Conservation (phyloP, 805 yeast genomes). For the Ogataea allantospora region DNA sequence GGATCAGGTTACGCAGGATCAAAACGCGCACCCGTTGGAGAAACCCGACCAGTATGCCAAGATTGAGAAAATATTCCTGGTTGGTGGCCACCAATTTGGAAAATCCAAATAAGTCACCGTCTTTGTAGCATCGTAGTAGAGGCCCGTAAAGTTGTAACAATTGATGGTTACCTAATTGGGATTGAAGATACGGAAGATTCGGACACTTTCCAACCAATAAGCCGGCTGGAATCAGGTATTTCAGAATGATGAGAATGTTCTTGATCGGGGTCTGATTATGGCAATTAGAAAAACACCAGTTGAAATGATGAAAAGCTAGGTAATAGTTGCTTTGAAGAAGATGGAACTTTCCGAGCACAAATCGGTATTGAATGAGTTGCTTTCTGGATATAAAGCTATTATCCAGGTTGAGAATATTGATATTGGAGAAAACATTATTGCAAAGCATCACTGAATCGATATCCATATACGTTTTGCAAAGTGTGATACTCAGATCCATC, state of each 20-base stretch:
- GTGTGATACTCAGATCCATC: constrained; percentile 45
- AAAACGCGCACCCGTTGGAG: constrained; percentile 45
- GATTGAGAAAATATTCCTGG: constrained; percentile 38
- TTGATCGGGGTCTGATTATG: constrained; percentile 26
- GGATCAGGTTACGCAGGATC: constrained; percentile 43
- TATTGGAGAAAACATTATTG: constrained; percentile 59
- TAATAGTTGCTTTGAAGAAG: constrained; percentile 50
- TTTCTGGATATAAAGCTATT: constrained; percentile 39
- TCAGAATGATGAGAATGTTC: constrained; percentile 39
- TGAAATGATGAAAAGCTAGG: constrained; percentile 46
- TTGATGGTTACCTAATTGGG: constrained; percentile 15
- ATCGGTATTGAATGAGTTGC: constrained; percentile 53
- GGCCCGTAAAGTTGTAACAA: constrained; percentile 38
- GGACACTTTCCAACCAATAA: constrained; percentile 53
- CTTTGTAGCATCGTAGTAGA: constrained; percentile 34
- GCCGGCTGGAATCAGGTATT: constrained; percentile 51
- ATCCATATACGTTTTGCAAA: constrained; percentile 52
- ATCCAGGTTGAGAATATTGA: constrained; percentile 48
- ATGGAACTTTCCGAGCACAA: constrained; percentile 51
- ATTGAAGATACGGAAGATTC: constrained; percentile 29
- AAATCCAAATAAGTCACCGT: constrained; percentile 44
- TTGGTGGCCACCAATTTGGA: constrained; percentile 33
- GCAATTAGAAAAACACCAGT: constrained; percentile 46
- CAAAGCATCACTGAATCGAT: constrained; percentile 57
- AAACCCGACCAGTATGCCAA: constrained; percentile 42